Percentiles rank a stretch among this genome's conserved stretches.
These are phyloP conservation scores for Lophiotrema nucula DNA, from an alignment of 495 filamentous ascomycete species.

Conservation along the genomic window DNA sequence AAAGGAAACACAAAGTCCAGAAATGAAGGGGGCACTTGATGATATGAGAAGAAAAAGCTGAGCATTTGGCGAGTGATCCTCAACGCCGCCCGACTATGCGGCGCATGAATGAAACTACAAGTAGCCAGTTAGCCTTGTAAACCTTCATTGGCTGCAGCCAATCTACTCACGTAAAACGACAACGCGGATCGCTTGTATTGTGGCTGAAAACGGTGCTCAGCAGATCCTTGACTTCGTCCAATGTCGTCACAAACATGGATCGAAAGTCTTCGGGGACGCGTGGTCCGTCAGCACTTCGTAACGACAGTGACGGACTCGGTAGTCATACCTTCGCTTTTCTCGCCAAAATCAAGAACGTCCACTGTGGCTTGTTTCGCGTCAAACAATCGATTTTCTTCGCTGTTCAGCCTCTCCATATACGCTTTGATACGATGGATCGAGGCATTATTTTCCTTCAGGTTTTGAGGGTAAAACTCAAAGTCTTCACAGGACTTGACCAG, in stretches of 20 bases:
- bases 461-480: no score
- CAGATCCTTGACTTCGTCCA: constrained; percentile 8
- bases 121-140: neutral
- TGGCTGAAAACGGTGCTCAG: constrained; percentile 5
- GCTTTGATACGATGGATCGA: no score
- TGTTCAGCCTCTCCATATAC: no score
- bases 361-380: no score
- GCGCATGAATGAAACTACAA: constrained; percentile 24
- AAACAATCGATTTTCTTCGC: no score
- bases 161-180: constrained; percentile 21
- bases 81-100: constrained; percentile 12
- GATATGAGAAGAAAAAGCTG: constrained; percentile 41
- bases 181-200: constrained; percentile 13
- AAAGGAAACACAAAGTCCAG: constrained; percentile 48
- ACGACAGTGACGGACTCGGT: no score
- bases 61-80: constrained; percentile 38
- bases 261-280: no score
- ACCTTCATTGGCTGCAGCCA: neutral
- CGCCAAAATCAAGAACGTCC: no score
- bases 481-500: no score
- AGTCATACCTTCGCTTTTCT: no score
- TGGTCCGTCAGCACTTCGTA: no score
- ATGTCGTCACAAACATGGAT: neutral
- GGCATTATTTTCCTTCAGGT: no score
- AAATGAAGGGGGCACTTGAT: constrained; percentile 48